Evolutionary conservation across 1,139 yeast species (phyloP).

Genomic region (Suhomyces bolitotheri): DNA sequence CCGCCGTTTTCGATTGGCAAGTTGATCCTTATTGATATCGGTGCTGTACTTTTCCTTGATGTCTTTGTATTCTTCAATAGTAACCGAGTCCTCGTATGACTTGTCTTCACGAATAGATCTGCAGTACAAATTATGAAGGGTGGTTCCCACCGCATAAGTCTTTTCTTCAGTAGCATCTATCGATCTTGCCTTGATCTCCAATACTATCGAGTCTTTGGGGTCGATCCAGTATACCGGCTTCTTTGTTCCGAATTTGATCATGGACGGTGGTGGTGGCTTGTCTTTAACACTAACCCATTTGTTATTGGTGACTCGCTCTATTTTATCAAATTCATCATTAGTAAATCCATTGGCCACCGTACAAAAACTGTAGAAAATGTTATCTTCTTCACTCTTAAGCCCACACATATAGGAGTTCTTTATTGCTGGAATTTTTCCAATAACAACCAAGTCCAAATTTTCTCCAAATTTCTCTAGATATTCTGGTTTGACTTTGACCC

Average conservation of each 20-base stretch:
- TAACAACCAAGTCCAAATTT: conserved; percentile 73
- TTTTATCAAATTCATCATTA: conserved; percentile 56
- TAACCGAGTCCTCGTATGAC: conserved; percentile 52
- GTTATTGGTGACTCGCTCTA: conserved; percentile 57
- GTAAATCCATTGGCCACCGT: conserved; percentile 86
- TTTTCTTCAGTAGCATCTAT: conserved; percentile 50
- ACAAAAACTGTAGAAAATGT: conserved; percentile 59
- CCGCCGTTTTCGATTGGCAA: conserved; percentile 25
- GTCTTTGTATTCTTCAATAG: conserved; percentile 53
- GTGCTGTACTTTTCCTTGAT: conserved; percentile 32
- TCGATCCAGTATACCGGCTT: conserved; percentile 76
- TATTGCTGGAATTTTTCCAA: conserved; percentile 74
- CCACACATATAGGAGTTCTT: conserved; percentile 82
- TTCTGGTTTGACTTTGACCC: conserved; percentile 93
- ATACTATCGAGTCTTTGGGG: conserved; percentile 72
- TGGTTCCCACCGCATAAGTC: conserved; percentile 63
- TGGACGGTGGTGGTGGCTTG: conserved; percentile 41
- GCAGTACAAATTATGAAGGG: conserved; percentile 78
- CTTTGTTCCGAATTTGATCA: conserved; percentile 58
- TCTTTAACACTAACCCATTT: conserved; percentile 56
- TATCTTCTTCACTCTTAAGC: conserved; percentile 35
- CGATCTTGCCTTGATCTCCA: conserved; percentile 85
- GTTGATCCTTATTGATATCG: conserved; percentile 30
- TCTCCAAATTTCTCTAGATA: conserved; percentile 86
- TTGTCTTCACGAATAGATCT: conserved; percentile 70